Conservation (phyloP, 306 rosid genomes). For the Boehmeria nivea region DNA sequence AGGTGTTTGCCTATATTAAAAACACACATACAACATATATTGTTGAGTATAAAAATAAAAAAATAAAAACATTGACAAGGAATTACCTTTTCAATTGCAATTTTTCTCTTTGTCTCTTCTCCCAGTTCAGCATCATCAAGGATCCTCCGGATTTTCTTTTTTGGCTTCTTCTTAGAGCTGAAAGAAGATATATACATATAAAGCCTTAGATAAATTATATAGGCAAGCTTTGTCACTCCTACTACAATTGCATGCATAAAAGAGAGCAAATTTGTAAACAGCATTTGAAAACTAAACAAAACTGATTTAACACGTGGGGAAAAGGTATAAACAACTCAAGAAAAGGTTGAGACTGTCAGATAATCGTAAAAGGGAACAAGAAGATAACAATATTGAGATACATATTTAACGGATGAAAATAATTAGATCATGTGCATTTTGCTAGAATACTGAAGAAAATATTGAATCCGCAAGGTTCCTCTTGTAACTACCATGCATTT, state of each 20-base stretch:
- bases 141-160: slow-evolving; percentile 85
- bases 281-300: neutral
- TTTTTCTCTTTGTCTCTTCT: slow-evolving; percentile 90
- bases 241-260: neutral
- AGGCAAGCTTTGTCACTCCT: neutral
- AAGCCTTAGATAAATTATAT: neutral
- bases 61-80: neutral
- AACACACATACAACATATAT: neutral
- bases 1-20: neutral
- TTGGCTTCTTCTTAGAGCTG: slow-evolving; percentile 73
- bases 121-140: slow-evolving; percentile 97
- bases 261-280: neutral
- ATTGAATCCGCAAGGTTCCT: too few relatives aligned
- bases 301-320: too few relatives aligned
- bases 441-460: too few relatives aligned
- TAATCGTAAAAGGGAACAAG: neutral
- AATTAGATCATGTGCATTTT: too few relatives aligned
- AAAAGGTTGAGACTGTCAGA: too few relatives aligned
- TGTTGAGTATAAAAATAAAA: neutral
- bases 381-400: neutral
- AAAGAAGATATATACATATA: neutral
- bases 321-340: too few relatives aligned
- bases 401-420: too few relatives aligned
- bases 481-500: too few relatives aligned
- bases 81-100: slow-evolving; percentile 91